Conservation (phyloP, 345 rosid species). For the rapeseed (Brassica napus) region DNA sequence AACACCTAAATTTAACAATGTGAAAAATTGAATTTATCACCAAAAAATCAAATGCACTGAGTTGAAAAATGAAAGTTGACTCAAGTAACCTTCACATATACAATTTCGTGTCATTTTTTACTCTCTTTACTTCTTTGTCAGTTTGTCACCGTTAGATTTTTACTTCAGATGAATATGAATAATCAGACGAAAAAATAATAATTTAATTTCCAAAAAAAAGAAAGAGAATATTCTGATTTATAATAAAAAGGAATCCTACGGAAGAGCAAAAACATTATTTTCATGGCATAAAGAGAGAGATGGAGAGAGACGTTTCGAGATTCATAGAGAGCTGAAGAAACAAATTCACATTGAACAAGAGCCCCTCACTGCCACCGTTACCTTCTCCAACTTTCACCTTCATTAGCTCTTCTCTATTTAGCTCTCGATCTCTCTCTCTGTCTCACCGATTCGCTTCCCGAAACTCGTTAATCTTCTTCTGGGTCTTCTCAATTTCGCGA, state of each 20-base stretch:
- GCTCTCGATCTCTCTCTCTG: conserved; percentile 20
- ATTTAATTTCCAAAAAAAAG: not conserved
- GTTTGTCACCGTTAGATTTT: not conserved
- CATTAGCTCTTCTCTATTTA: conserved; percentile 32
- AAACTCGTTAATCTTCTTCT: conserved; percentile 12
- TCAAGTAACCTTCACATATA: not conserved
- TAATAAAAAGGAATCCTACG: conserved; percentile 29
- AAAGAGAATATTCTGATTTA: not conserved
- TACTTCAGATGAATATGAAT: not conserved
- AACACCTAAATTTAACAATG: not conserved
- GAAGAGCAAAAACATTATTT: conserved; percentile 19
- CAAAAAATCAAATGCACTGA: not conserved
- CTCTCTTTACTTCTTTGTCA: not conserved
- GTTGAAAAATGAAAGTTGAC: conserved; percentile 11
- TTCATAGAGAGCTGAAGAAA: conserved; percentile 26
- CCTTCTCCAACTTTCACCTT: conserved; percentile 33
- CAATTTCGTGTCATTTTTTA: not conserved
- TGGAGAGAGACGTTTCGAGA: conserved; percentile 45
- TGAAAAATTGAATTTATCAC: not conserved
- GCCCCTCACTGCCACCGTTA: conserved; percentile 49
- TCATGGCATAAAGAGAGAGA: conserved; percentile 33
- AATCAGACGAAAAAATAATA: not conserved
- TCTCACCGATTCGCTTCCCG: conserved; percentile 28
- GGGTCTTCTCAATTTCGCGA: conserved; percentile 29
- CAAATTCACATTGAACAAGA: conserved; percentile 51